Base-by-base conservation (phyloP, 1,284 basidiomycete species). In the Ustilago shanxiensis region DNA sequence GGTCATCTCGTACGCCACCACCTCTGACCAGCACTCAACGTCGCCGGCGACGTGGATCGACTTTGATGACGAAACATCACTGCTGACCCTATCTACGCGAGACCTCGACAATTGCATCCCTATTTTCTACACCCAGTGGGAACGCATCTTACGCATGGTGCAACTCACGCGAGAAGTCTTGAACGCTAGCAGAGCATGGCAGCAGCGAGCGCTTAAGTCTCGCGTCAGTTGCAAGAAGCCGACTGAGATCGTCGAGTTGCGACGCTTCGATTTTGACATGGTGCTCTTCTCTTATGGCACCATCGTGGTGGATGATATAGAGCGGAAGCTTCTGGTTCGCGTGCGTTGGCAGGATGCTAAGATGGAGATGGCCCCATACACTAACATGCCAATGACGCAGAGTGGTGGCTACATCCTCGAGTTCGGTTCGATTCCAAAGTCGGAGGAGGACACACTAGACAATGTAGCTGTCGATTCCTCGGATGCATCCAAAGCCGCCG, bases 61-160 rank as follows among this genome's bases (percentile, higher is more conserved):
- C 20, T 95, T 95, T 81, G 93, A 96, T 82, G 91, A 92, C 6
- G 89, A 89, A 10, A 92, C 93, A 67, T 93, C 93, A 11, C 90
- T 95, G 14, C 92, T 96, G 3, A 93, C 92, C 0, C 95, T 96
- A 86, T 87, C 93, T 52, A 93, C 93, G 1, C 91, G 93, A 69
- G 90, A 94, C 81, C 91, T 95, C 66, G 91, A 93, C 72, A 91
- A 91, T 8, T 95, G 94, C 83, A 92, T 97, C 20, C 91, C 92
- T 64, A 91, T 93, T 81, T 95, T 97, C 84, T 87, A 94, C 74
- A 91, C 93, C 79, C 94, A 95, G 84, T 96, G 95, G 94, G 93
- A 93, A 56, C 89, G 92, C 45, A 91, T 96, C 35, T 93, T 93
- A 41, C 95, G 94, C 87, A 93, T 95, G 89, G 92, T 95, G 18